These are phyloP conservation scores for Didymella segeticola DNA, from an alignment of 2,329 filamentous ascomycete species.

Conservation along the genomic window DNA sequence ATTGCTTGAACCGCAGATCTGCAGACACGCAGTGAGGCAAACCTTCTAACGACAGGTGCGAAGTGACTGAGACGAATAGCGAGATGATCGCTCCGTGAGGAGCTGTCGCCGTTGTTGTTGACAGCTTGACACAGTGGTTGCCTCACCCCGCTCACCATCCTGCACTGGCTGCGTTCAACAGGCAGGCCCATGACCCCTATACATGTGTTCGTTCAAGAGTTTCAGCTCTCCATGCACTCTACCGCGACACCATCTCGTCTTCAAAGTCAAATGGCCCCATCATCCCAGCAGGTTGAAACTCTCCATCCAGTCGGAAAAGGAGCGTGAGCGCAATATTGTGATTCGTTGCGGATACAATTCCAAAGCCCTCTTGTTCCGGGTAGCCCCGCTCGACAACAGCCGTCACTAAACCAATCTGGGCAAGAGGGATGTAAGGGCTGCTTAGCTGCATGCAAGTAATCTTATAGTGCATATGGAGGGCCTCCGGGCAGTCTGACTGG, in stretches of 20 bases:
- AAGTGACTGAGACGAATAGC: constrained; percentile 1
- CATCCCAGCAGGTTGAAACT: background rate
- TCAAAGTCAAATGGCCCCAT: background rate
- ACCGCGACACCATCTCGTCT: background rate
- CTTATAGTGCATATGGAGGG: constrained; percentile 20
- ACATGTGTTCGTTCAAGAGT: background rate
- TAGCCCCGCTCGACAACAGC: constrained; percentile 32
- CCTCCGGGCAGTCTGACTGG: constrained; percentile 18
- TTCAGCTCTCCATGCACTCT: background rate
- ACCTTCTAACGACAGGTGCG: background rate
- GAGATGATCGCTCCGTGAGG: constrained; percentile 11
- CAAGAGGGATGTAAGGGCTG: constrained; percentile 18
- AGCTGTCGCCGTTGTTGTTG: constrained; percentile 8
- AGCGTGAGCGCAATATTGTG: constrained; percentile 5
- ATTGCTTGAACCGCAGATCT: constrained; percentile 2
- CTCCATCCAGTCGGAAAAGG: constrained; percentile 6
- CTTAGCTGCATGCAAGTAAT: constrained; percentile 31
- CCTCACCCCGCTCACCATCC: constrained; percentile 1
- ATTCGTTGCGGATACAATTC: constrained; percentile 17
- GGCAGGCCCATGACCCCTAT: constrained; percentile 1
- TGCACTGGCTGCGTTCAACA: constrained; percentile 1
- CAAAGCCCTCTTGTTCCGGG: constrained; percentile 22
- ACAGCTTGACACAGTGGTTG: constrained; percentile 12
- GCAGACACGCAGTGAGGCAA: background rate
- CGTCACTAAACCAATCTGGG: constrained; percentile 12